phyloP scores from a whole-genome alignment of 2,329 filamentous ascomycete genomes.

The Microdochium paspali region DNA sequence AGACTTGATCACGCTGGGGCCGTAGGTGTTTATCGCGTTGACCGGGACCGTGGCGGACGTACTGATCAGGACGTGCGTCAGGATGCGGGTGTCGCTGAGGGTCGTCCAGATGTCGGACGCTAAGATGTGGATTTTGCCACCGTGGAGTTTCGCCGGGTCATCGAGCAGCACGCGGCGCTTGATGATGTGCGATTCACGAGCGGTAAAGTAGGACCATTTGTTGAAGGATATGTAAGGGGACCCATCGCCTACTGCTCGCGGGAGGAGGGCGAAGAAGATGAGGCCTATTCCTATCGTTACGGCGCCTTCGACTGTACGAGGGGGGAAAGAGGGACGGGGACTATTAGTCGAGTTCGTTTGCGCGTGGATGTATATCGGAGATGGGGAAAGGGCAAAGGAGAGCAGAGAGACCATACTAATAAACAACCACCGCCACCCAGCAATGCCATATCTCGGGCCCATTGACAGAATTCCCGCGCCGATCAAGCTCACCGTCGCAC shows the following conservation, averaged over 20 bases:
- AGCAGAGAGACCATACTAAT: slow-evolving; percentile 23
- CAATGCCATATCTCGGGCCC: slow-evolving; percentile 26
- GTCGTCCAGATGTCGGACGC: slow-evolving; percentile 23
- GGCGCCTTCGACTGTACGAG: slow-evolving; percentile 13
- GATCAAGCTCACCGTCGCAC: slow-evolving; percentile 36
- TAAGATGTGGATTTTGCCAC: slow-evolving; percentile 24
- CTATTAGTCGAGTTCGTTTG: too few relatives aligned
- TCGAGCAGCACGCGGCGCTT: slow-evolving; percentile 28
- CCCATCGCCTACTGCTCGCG: slow-evolving; percentile 23
- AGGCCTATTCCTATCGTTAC: slow-evolving; percentile 21
- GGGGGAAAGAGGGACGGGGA: too few relatives aligned
- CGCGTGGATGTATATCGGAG: too few relatives aligned
- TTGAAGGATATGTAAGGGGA: slow-evolving; percentile 22
- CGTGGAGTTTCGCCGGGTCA: slow-evolving; percentile 26
- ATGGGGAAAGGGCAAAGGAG: slow-evolving; percentile 1
- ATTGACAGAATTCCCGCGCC: slow-evolving; percentile 37
- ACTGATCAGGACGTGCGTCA: slow-evolving; percentile 16
- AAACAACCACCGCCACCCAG: slow-evolving; percentile 43
- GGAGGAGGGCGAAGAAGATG: slow-evolving; percentile 28
- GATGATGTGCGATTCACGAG: slow-evolving; percentile 30
- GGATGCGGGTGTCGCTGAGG: slow-evolving; percentile 15
- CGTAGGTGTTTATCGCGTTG: slow-evolving; percentile 16
- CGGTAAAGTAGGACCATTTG: slow-evolving; percentile 30
- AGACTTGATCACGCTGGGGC: slow-evolving; percentile 17
- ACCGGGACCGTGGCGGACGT: slow-evolving; percentile 10